Conservation (phyloP, 257 asterid species). For the Solanum ahanhuiri region DNA sequence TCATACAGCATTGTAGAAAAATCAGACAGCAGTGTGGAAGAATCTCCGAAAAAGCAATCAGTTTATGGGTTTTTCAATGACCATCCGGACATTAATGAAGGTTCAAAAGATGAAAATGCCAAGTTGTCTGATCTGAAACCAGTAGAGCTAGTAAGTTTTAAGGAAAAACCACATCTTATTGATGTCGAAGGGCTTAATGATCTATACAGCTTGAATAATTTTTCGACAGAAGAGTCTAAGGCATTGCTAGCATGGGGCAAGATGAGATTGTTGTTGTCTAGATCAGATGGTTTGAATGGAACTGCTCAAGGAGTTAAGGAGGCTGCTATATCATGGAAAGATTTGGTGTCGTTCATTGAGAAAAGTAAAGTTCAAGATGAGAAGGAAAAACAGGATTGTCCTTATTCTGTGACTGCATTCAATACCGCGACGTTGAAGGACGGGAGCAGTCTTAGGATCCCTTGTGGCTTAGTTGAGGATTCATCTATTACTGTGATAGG, state of each 20-base stretch:
- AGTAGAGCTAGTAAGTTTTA: slow-evolving; percentile 10
- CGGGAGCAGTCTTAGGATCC: slow-evolving; percentile 37
- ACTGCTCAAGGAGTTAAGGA: slow-evolving; percentile 77
- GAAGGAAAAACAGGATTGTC: slow-evolving; percentile 25
- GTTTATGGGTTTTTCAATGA: slow-evolving; percentile 60
- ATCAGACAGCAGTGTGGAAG: slow-evolving; percentile 32
- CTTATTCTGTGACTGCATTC: slow-evolving; percentile 35
- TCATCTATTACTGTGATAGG: slow-evolving; percentile 85
- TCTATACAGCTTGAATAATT: slow-evolving; percentile 37
- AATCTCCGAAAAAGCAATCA: slow-evolving; percentile 45
- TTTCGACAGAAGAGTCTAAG: slow-evolving; percentile 28
- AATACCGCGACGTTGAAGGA: slow-evolving; percentile 16
- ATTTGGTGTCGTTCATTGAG: slow-evolving; percentile 22
- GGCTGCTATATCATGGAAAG: slow-evolving; percentile 51
- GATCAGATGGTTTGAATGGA: slow-evolving; percentile 84
- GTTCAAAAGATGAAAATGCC: slow-evolving; percentile 5
- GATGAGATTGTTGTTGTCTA: slow-evolving; percentile 54
- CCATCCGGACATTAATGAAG: slow-evolving; percentile 23
- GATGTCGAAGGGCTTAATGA: slow-evolving; percentile 40
- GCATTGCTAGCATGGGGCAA: slow-evolving; percentile 50
- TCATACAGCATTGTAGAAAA: slow-evolving; percentile 31
- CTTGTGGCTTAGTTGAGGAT: slow-evolving; percentile 83
- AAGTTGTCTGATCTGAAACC: slow-evolving; percentile 12
- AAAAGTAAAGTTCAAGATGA: slow-evolving; percentile 19
- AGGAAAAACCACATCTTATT: slow-evolving; percentile 31